phyloP scores from a whole-genome alignment of 208 protist genomes.

The Vickermania spadyakhi region DNA sequence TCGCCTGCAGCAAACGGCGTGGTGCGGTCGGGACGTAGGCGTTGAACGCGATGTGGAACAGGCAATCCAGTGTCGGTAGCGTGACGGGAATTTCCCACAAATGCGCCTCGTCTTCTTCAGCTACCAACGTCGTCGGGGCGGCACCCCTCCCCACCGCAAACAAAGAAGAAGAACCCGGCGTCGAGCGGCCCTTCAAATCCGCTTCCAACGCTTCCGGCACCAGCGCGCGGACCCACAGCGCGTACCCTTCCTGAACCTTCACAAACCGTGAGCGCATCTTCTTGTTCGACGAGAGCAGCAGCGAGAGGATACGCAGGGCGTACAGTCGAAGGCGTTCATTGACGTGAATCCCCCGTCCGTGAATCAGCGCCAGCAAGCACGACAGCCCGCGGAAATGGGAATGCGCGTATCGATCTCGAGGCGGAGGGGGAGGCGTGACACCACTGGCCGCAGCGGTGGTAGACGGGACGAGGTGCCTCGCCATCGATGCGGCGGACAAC shows the following conservation, averaged over 20 bases:
- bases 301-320: constrained; percentile 65
- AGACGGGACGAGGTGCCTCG: background rate
- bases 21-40: constrained; percentile 35
- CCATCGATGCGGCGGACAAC: background rate
- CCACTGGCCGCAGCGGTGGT: background rate
- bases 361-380: constrained; percentile 57
- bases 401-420: too few relatives aligned
- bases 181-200: constrained; percentile 10
- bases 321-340: constrained; percentile 75
- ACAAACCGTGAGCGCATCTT: constrained; percentile 45
- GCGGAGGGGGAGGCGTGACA: too few relatives aligned
- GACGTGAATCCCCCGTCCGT: constrained; percentile 50
- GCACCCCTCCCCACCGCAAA: too few relatives aligned
- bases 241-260: constrained; percentile 49
- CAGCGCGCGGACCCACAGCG: constrained; percentile 49
- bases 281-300: constrained; percentile 59
- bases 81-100: constrained; percentile 29
- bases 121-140: too few relatives aligned
- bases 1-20: too few relatives aligned
- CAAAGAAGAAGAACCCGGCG: constrained; percentile 6
- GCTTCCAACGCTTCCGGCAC: background rate
- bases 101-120: background rate
- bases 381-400: constrained; percentile 14
- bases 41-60: constrained; percentile 80
- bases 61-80: constrained; percentile 61